Percentiles rank a stretch among this genome's conserved stretches.
phyloP scores from a whole-genome alignment of 2,329 filamentous ascomycete species.

The Fusarium sp. region DNA sequence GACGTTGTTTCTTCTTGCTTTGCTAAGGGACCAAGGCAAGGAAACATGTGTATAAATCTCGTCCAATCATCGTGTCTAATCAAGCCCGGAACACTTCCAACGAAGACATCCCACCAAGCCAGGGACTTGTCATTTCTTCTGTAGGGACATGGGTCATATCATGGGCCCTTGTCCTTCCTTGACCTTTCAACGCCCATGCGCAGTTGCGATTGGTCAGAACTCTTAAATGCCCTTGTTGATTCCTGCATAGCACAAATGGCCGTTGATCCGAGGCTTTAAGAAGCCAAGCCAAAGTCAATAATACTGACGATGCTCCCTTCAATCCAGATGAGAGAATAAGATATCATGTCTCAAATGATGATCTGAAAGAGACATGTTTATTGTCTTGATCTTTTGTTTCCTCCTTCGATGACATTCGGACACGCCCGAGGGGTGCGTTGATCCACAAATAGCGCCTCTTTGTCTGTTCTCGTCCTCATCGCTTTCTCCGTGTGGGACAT shows the following conservation, averaged over 20 bases:
- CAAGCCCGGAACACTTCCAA: conserved; percentile 32
- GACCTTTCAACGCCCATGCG: background rate
- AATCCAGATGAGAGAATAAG: conserved; percentile 16
- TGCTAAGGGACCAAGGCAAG: conserved; percentile 9
- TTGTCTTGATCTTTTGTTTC: conserved; percentile 19
- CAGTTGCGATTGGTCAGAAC: conserved; percentile 17
- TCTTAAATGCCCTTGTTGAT: conserved; percentile 19
- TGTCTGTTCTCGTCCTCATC: conserved; percentile 31
- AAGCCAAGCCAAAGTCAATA: conserved; percentile 1
- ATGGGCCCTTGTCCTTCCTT: conserved; percentile 24
- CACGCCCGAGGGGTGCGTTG: conserved; percentile 14
- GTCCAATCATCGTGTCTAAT: conserved; percentile 22
- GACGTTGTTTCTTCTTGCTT: conserved; percentile 20
- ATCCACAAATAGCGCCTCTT: conserved; percentile 15
- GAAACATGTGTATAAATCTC: conserved; percentile 16
- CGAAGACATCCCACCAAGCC: conserved; percentile 20
- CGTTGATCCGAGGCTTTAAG: conserved; percentile 34
- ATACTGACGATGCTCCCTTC: conserved; percentile 21
- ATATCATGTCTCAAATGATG: conserved; percentile 23
- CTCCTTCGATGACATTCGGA: background rate
- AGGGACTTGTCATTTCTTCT: conserved; percentile 33
- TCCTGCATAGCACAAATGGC: conserved; percentile 23
- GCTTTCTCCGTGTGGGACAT: conserved; percentile 31
- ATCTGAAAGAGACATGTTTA: conserved; percentile 10
- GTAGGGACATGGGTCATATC: conserved; percentile 27